phyloP scores from a whole-genome alignment of 176 grass and related monocot genomes.

The Elymus sibiricus region DNA sequence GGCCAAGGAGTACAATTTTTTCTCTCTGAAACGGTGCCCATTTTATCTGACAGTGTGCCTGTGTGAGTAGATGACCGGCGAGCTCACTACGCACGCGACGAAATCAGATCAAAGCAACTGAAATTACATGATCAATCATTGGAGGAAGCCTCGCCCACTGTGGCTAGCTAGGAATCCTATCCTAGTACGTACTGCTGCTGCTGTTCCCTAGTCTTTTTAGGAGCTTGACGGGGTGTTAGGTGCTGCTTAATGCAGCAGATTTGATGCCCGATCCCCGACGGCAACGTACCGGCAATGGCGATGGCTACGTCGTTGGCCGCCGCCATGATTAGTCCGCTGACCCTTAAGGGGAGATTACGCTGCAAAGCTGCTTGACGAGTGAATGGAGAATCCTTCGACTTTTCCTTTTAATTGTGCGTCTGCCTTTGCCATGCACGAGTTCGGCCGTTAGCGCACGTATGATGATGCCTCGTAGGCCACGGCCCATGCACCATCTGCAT shows the following conservation, averaged over 20 bases:
- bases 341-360: neutral
- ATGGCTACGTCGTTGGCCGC: neutral
- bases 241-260: neutral
- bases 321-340: neutral
- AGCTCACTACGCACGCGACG: no score
- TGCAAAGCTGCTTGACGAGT: neutral
- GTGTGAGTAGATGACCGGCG: neutral
- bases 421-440: conserved; percentile 43
- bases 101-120: neutral
- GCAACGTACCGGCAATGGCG: conserved; percentile 33
- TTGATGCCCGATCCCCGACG: conserved; percentile 10
- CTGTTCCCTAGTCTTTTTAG: neutral
- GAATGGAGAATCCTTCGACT: conserved; percentile 12
- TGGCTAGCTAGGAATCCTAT: neutral
- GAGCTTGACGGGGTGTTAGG: conserved; percentile 4
- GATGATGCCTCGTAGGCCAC: conserved; percentile 32
- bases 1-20: no score
- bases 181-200: neutral
- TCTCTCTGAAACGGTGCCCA: no score
- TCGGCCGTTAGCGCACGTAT: conserved; percentile 26
- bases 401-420: neutral
- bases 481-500: neutral
- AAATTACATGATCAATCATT: neutral
- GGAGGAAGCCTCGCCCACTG: neutral
- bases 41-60: no score